Conservation (phyloP, 192 early-diverging fungal genomes). For the Mycoemilia scoparia region DNA sequence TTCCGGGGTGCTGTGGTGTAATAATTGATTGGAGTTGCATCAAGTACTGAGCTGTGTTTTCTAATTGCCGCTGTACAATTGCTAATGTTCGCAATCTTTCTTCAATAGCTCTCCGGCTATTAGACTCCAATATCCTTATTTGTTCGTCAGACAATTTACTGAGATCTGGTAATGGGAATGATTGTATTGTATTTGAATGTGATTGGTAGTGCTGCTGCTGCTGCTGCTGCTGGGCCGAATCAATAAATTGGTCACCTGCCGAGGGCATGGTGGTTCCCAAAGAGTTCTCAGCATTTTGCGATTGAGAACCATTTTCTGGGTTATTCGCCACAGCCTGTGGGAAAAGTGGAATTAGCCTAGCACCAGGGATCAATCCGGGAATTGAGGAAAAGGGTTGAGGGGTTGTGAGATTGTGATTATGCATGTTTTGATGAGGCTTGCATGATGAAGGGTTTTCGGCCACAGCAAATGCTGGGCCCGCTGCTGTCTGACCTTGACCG, state of each 20-base stretch:
- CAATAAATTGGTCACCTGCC: neutral
- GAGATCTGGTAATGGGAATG: constrained; percentile 24
- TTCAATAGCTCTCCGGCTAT: constrained; percentile 37
- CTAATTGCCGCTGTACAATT: constrained; percentile 41
- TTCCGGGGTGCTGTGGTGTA: no score
- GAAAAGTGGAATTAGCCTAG: no score
- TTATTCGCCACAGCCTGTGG: neutral
- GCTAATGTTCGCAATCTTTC: constrained; percentile 47
- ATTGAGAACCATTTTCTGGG: neutral
- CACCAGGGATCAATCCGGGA: no score
- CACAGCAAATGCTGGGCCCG: no score
- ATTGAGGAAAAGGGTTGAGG: no score
- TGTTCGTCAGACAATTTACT: constrained; percentile 37
- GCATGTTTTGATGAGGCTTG: no score
- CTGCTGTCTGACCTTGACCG: no score
- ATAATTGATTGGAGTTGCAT: no score
- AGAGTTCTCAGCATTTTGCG: neutral
- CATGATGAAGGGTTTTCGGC: no score
- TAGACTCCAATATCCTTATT: constrained; percentile 29
- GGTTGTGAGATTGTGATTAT: no score
- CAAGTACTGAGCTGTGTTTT: no score
- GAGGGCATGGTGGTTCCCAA: neutral
- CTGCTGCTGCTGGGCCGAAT: neutral
- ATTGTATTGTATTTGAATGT: constrained; percentile 5
- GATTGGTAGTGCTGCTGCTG: constrained; percentile 2